Base-by-base conservation (phyloP, 106 monocot genomes). In the Allium fistulosum region DNA sequence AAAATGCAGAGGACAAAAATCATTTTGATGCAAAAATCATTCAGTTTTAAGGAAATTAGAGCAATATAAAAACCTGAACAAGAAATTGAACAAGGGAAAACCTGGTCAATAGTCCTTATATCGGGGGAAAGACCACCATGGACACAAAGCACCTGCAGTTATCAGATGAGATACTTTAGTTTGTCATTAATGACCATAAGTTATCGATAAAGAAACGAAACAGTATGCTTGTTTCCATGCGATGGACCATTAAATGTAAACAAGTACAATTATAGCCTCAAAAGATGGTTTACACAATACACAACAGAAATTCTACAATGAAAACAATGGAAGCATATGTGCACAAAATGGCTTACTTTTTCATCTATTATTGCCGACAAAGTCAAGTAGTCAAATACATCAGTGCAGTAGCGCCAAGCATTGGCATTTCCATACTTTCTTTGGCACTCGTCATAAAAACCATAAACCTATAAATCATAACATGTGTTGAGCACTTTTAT, bases 401-500 rank as follows among this genome's bases (percentile, higher is more conserved):
- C 96, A 26, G 96, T 96, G 75, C 96, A 96, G 62, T 95, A 95
- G 71, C 95, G 82, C 95, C 91, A 95, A 49, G 95, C 91, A 78
- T 95, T 95, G 46, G 95, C 95, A 82, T 95, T 95, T 69, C 95
- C 95, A 80, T 95, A 95, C 70, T 95, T 95, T 66, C 95, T 83
- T 75, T 95, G 95, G 67, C 95, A 95, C 65, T 95, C 95, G 72
- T 95, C 95, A 81, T 95, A 95, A 76, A 95, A 95, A 28, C 95
- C 95, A 80, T 95, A 95, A 12, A 95, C 95, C 95, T 95, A 51
- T 22, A 81, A 58, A 47, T 26, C 13, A 52, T 51, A 52, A 67
- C 28, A 11, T 16, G 45, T 17, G 7, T 17, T 48, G n/a, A n/a
- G 48, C 64, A 48, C 17, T 48, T 10, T 48, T 48, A 48, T 17